Base-by-base conservation (phyloP, 768 basidiomycete genomes). In the Scleroderma citrinum region DNA sequence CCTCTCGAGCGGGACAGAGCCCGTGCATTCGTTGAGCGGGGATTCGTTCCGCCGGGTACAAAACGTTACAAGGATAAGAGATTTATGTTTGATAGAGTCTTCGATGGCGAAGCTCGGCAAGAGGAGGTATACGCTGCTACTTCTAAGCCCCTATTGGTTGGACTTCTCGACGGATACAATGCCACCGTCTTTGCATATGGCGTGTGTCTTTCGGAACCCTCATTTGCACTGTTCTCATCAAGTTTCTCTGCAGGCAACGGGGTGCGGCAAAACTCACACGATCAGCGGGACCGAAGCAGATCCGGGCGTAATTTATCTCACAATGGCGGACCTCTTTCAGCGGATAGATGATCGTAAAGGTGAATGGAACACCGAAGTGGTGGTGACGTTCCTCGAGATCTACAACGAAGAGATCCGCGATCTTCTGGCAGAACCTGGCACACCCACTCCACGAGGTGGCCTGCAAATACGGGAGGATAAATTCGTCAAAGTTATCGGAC, bases 201-300 rank as follows among this genome's bases (percentile, higher is more conserved):
- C 32, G 96, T 98, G 67, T 66, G 89, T 73, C 34, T 48, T 40
- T 53, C 52, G 35, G 34, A 44, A 45, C 49, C 43, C 8, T 32
- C 34, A 17, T 47, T 21, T 44, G 21, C 14, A 17, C 26, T 29
- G 19, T 24, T 47, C 24, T 56, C 24, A 41, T 54, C 44, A 47
- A 60, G 56, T 42, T 46, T 53, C 38, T 42, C 49, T 37, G 17
- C 61, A 98, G 96, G 96, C 96, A 20, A 98, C 96, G n/a, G 96
- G 96, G n/a, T 98, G 96, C 65, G 96, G 96, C 55, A 99, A 99
- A 70, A 99, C 96, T 5, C 94, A 98, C 68, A 99, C 96, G 17
- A 97, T 99, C 66, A 96, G 92, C 59, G 95, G 95, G 49, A 86
- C 88, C 32, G 85, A 87, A 39, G 63, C 66, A 19, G 87, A 95